These are phyloP conservation scores for Rhododendron henanense DNA, from an alignment of 148 eudicot species.

Conservation along the genomic window DNA sequence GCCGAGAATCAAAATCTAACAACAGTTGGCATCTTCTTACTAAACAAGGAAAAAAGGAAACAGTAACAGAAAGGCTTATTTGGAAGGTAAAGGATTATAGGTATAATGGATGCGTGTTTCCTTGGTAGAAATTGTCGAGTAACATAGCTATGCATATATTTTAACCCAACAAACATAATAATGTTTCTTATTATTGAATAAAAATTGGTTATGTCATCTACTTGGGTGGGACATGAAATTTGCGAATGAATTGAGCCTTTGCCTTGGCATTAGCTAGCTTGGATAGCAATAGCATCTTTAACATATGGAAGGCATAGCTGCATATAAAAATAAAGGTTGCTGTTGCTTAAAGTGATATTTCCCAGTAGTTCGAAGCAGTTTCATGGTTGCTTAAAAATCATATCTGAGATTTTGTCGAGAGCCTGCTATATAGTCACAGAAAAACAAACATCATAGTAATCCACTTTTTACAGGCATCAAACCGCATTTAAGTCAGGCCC, in stretches of 20 bases:
- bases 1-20: slow-evolving; percentile 20
- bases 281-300: background rate
- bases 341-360: background rate
- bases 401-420: background rate
- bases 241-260: background rate
- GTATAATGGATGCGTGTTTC: background rate
- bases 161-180: background rate
- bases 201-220: background rate
- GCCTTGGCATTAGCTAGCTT: background rate
- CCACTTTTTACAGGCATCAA: background rate
- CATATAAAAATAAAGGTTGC: background rate
- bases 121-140: background rate
- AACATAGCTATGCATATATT: background rate
- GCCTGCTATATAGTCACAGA: background rate
- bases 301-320: background rate
- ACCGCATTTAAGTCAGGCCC: background rate
- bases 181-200: no score
- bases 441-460: background rate
- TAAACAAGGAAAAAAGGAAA: background rate
- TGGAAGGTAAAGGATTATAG: background rate
- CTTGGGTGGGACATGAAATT: background rate
- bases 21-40: slow-evolving; percentile 10
- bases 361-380: background rate
- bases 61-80: background rate
- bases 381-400: background rate